These are phyloP conservation scores for Trametopsis cervina DNA, from an alignment of 768 basidiomycete species.

Conservation along the genomic window DNA sequence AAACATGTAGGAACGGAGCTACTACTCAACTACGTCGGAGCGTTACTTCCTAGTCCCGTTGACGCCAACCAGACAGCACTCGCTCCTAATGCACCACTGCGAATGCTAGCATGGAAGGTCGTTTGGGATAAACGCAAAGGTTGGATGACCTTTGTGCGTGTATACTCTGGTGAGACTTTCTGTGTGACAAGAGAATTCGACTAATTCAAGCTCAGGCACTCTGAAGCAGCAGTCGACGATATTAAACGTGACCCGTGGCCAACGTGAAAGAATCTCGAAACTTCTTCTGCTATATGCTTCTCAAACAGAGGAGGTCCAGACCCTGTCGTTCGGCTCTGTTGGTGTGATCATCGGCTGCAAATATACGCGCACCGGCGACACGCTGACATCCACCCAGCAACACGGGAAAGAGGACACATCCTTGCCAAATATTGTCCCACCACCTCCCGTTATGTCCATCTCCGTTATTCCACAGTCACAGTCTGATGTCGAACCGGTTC, in stretches of 20 bases:
- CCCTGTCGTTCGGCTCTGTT: conserved; percentile 74
- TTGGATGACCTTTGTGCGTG: conserved; percentile 90
- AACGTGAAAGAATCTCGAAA: conserved; percentile 69
- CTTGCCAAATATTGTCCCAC: conserved; percentile 45
- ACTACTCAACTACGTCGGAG: conserved; percentile 76
- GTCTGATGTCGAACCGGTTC: conserved; percentile 70
- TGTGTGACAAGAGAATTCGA: not conserved
- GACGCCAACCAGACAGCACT: conserved; percentile 46
- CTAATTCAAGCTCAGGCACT: conserved; percentile 40
- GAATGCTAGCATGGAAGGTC: conserved; percentile 83
- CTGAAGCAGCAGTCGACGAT: conserved; percentile 56
- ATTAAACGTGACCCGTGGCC: conserved; percentile 58
- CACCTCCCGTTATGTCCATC: conserved; percentile 80
- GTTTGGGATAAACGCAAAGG: conserved; percentile 76
- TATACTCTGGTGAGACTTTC: conserved; percentile 65
- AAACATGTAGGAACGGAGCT: conserved; percentile 77
- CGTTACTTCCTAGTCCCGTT: conserved; percentile 69
- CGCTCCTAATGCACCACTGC: conserved; percentile 40
- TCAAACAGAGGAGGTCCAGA: conserved; percentile 68
- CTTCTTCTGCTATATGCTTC: conserved; percentile 75
- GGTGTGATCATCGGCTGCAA: conserved; percentile 81
- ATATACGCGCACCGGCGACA: conserved; percentile 83
- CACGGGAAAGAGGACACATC: conserved; percentile 26
- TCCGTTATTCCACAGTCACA: conserved; percentile 78
- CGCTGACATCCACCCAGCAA: conserved; percentile 52